Evolutionary conservation across 2,329 filamentous ascomycete genomes (phyloP), one percentile per base, ranked within the genome.

Genomic region (Furcasterigmium furcatum): DNA sequence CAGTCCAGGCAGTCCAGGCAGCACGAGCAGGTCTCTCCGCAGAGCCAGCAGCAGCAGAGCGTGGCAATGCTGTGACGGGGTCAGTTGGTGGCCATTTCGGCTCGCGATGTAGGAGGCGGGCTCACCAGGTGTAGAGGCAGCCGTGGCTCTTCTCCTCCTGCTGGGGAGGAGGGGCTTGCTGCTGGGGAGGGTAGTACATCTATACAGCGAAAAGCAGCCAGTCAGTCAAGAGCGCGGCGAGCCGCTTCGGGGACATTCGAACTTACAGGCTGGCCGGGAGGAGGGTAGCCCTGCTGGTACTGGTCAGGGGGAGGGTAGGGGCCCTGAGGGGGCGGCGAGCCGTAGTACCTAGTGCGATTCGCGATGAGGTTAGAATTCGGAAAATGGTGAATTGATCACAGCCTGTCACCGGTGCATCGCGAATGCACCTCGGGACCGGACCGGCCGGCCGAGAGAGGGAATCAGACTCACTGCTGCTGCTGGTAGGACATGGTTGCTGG

Each of bases 21-120:
- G 56, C 68, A 71, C 48, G 69, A 66, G 57, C 67, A 71, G 4
- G 67, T 64, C 52, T 71, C 67, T 4, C 67, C 68, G 49, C 68
- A 71, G 41, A 71, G 57, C 65, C 66, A 71, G 49, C 68, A 71
- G 57, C 68, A 71, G 59, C 68, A 71, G 47, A 71, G 52, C 19
- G 68, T 62, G 41, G 68, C 68, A 21, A 71, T 47, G 52, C 67
- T 70, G 38, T 20, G 30, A 5, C 29, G 9, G 8, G 14, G 35
- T 49, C 14, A 50, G 40, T 20, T 13, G 0, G 4, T 22, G 9
- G 5, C 42, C 5, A 38, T 18, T 38, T 34, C 14, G 29, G 18
- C 24, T 13, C 3, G 34, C 6, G 5, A 19, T 8, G 5, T 14
- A 7, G 3, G 9, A 18, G 5, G 13, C 3, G 25, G 34, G 38